Percentiles rank a stretch among this genome's conserved stretches.
phyloP scores from a whole-genome alignment of 1,139 yeast genomes.

The Nadsonia commutata region DNA sequence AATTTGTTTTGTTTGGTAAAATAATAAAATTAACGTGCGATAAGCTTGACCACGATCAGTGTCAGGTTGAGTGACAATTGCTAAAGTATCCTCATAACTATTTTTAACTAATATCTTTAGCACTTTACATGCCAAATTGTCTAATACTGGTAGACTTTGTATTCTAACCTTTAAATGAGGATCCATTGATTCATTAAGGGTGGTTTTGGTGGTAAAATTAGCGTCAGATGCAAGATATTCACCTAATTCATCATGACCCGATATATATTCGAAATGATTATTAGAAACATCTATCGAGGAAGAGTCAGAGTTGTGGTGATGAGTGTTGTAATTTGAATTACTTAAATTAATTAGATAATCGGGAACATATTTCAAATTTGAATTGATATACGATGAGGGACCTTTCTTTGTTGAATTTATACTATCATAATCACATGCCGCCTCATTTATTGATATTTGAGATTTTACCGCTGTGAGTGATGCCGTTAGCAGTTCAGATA shows the following conservation, averaged over 20 bases:
- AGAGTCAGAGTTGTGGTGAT: neutral
- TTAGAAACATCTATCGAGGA: neutral
- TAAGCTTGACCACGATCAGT: conserved; percentile 63
- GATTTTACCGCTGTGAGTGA: no score
- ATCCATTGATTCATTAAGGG: neutral
- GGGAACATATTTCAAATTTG: neutral
- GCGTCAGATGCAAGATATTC: neutral
- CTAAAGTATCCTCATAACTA: conserved; percentile 59
- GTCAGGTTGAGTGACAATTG: conserved; percentile 58
- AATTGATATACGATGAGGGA: no score
- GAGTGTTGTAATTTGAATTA: neutral
- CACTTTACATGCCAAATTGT: conserved; percentile 61
- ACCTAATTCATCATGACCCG: neutral
- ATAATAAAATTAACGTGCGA: conserved; percentile 54
- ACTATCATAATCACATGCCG: neutral
- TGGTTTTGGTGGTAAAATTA: neutral
- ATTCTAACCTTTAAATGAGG: neutral
- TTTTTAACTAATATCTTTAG: conserved; percentile 52
- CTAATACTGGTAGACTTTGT: conserved; percentile 43
- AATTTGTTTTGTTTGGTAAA: conserved; percentile 37
- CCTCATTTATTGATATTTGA: no score
- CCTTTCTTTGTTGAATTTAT: no score
- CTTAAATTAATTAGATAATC: neutral
- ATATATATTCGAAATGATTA: neutral
- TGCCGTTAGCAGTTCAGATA: no score